A percentile compares a stretch with the other conserved stretches of the same genome.
Evolutionary conservation across 129 eudicot species (phyloP).

Genomic region (Lactuca sativa): DNA sequence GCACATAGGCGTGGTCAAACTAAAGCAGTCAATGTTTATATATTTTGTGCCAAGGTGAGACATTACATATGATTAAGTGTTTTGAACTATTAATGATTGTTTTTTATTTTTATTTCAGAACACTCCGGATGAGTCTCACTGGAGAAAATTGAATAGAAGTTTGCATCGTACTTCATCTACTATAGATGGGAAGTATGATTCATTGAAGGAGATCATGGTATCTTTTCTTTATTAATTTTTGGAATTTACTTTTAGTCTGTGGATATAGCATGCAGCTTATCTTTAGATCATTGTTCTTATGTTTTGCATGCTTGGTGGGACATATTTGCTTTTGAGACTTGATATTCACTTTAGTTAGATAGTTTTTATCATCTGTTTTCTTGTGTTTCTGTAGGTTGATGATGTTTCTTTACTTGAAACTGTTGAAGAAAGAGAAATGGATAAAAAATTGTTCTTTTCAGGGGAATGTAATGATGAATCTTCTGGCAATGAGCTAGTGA

Average conservation of each 20-base stretch:
- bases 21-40: constrained; percentile 79
- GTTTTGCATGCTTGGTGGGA: constrained; percentile 11
- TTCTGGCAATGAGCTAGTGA: constrained; percentile 29
- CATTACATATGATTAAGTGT: too few species aligned
- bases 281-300: constrained; percentile 2
- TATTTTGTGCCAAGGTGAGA: constrained; percentile 86
- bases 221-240: background rate
- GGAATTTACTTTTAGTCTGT: constrained; percentile 1
- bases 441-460: constrained; percentile 26
- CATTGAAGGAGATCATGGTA: constrained; percentile 69
- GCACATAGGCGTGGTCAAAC: constrained; percentile 96
- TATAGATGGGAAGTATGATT: constrained; percentile 79
- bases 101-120: constrained; percentile 50
- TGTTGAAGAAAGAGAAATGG: constrained; percentile 23
- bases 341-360: constrained; percentile 2
- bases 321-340: background rate
- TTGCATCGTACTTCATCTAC: constrained; percentile 82
- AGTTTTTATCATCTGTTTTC: background rate
- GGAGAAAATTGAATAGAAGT: constrained; percentile 77
- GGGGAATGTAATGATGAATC: constrained; percentile 18
- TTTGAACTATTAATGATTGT: background rate
- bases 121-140: constrained; percentile 70
- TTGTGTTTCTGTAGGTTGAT: constrained; percentile 55
- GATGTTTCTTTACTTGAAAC: constrained; percentile 52
- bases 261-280: background rate